These are phyloP conservation scores for Lenwebbia sp. DNA, from an alignment of 345 rosid species.

Conservation along the genomic window DNA sequence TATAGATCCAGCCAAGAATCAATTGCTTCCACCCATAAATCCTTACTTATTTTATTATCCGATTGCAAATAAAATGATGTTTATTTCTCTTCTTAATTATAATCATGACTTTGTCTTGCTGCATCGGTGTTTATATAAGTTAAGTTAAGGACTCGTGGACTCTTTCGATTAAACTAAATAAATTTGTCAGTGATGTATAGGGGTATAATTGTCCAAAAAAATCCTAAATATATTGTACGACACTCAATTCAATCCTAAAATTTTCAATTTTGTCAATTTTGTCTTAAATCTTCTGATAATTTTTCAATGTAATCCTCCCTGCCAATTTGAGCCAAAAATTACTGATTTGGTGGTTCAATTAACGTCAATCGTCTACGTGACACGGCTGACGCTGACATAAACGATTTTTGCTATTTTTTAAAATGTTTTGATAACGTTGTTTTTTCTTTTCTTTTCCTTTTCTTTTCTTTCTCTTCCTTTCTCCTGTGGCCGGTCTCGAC, in stretches of 20 bases:
- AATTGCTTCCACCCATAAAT: background rate
- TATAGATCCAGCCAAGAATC: background rate
- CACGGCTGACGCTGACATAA: fast-evolving
- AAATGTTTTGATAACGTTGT: fast-evolving
- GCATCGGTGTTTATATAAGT: background rate
- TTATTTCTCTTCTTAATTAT: background rate
- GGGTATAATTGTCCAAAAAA: background rate
- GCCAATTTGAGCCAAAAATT: background rate
- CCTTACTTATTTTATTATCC: background rate
- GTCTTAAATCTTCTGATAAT: background rate
- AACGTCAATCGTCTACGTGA: fast-evolving
- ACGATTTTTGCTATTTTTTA: background rate
- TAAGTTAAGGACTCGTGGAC: background rate
- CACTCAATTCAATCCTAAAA: fast-evolving
- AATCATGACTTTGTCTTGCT: background rate
- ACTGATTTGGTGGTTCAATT: background rate
- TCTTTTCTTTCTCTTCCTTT: background rate
- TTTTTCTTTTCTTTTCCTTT: background rate
- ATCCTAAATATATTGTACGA: background rate
- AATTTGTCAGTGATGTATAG: no score
- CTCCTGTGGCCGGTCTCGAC: background rate
- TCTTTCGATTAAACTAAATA: background rate
- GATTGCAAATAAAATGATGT: background rate
- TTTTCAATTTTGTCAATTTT: background rate
- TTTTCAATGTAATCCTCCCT: background rate